phyloP scores from a whole-genome alignment of 2,329 filamentous ascomycete genomes.

The Pseudogymnoascus sp. region DNA sequence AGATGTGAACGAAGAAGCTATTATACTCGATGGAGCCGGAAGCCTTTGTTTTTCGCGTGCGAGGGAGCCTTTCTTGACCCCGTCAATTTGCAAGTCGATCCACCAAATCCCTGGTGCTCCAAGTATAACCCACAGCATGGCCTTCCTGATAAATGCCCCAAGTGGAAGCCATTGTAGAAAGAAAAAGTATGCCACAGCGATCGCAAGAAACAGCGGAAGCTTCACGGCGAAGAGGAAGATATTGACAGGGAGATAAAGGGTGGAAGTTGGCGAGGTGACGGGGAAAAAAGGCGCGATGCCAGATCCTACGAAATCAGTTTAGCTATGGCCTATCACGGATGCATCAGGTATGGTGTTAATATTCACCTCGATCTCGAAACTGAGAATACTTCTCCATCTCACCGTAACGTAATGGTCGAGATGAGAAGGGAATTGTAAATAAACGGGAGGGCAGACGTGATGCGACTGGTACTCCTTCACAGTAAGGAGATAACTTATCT shows the following conservation, averaged over 20 bases:
- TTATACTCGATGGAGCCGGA: conserved; percentile 71
- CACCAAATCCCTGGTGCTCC: conserved; percentile 92
- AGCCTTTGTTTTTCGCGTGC: conserved; percentile 67
- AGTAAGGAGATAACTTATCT: conserved; percentile 7
- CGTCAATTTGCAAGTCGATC: conserved; percentile 97
- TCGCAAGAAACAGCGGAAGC: conserved; percentile 66
- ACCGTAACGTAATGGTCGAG: not conserved
- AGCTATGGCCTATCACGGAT: conserved; percentile 21
- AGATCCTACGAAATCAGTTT: conserved; percentile 55
- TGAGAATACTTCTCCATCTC: conserved; percentile 70
- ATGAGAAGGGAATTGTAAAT: not conserved
- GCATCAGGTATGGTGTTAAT: conserved; percentile 8
- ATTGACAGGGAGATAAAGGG: conserved; percentile 57
- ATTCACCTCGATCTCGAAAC: conserved; percentile 63
- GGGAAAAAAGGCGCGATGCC: conserved; percentile 96
- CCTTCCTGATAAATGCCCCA: conserved; percentile 65
- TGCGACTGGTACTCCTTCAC: not conserved
- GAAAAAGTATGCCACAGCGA: conserved; percentile 66
- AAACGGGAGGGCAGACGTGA: not conserved
- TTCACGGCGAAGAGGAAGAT: conserved; percentile 72
- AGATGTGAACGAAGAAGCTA: conserved; percentile 85
- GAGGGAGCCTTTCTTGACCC: conserved; percentile 84
- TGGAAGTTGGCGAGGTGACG: conserved; percentile 57
- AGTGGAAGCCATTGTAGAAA: conserved; percentile 77
- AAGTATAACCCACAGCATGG: conserved; percentile 79